Conservation (phyloP, 1,284 basidiomycete species). For the Somion occarium region DNA sequence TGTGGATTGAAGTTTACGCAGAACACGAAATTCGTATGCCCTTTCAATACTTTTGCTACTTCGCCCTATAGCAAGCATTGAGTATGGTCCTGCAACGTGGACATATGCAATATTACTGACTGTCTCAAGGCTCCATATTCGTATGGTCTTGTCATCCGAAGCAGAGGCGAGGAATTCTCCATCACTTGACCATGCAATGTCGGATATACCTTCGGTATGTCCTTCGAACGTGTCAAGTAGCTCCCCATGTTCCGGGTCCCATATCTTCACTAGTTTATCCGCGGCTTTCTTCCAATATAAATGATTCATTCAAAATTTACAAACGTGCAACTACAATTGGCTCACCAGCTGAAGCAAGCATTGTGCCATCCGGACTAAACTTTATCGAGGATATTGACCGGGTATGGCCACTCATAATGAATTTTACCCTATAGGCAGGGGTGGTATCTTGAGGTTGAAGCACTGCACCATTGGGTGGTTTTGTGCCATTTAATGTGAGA, state of each 20-base stretch:
- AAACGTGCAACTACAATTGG: conserved; percentile 12
- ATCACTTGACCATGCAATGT: conserved; percentile 83
- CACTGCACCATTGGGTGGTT: no score
- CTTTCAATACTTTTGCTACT: conserved; percentile 58
- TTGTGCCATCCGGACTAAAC: conserved; percentile 72
- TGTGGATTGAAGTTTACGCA: conserved; percentile 89
- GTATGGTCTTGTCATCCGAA: conserved; percentile 84
- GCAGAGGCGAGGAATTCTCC: conserved; percentile 82
- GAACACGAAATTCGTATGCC: conserved; percentile 93
- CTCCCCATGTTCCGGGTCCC: conserved; percentile 69
- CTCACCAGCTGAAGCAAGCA: conserved; percentile 74
- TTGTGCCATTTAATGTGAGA: no score
- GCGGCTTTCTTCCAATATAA: conserved; percentile 53
- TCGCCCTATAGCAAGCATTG: conserved; percentile 46
- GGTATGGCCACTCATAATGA: conserved; percentile 68
- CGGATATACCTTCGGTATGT: conserved; percentile 81
- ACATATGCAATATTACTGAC: conserved; percentile 46
- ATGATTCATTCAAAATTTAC: conserved; percentile 10
- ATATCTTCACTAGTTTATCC: conserved; percentile 76
- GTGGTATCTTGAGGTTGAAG: not conserved
- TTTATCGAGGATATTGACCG: conserved; percentile 72
- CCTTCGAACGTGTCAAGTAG: conserved; percentile 66
- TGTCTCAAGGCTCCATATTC: conserved; percentile 74
- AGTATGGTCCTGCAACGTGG: no score
- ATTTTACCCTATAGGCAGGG: conserved; percentile 21